Evolutionary conservation across 768 basidiomycete genomes (phyloP).

Genomic region (Cystobasidium onofrii): DNA sequence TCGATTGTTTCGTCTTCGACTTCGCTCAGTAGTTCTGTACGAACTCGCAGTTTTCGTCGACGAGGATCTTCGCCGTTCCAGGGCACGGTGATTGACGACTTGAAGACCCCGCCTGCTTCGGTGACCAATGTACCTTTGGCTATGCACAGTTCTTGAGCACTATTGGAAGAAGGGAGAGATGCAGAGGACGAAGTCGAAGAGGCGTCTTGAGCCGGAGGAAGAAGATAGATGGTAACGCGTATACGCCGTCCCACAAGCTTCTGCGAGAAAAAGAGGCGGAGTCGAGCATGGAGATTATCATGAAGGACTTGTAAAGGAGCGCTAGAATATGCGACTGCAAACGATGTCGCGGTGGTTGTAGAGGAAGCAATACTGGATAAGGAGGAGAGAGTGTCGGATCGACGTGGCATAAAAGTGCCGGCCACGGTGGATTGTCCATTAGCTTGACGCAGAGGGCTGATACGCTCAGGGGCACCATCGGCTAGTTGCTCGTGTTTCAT

Average conservation of each 20-base stretch:
- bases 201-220: background rate
- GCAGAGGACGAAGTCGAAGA: background rate
- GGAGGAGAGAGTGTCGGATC: background rate
- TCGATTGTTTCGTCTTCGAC: constrained; percentile 24
- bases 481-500: background rate
- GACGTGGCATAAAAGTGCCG: background rate
- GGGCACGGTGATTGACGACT: constrained; percentile 1
- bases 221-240: constrained; percentile 38
- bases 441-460: background rate
- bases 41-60: constrained; percentile 13
- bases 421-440: background rate
- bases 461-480: background rate
- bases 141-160: constrained; percentile 11
- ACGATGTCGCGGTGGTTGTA: background rate
- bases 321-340: constrained; percentile 27
- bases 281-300: constrained; percentile 40
- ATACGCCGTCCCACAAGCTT: constrained; percentile 40
- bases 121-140: constrained; percentile 26
- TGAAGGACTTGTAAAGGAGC: constrained; percentile 37
- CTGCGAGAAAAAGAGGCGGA: constrained; percentile 42
- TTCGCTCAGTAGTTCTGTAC: constrained; percentile 28
- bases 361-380: background rate
- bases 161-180: too few relatives aligned
- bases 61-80: constrained; percentile 4
- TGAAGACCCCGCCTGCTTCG: constrained; percentile 32